These are phyloP conservation scores for Pascua guehoae DNA, from an alignment of 1,284 basidiomycete species.

Conservation along the genomic window DNA sequence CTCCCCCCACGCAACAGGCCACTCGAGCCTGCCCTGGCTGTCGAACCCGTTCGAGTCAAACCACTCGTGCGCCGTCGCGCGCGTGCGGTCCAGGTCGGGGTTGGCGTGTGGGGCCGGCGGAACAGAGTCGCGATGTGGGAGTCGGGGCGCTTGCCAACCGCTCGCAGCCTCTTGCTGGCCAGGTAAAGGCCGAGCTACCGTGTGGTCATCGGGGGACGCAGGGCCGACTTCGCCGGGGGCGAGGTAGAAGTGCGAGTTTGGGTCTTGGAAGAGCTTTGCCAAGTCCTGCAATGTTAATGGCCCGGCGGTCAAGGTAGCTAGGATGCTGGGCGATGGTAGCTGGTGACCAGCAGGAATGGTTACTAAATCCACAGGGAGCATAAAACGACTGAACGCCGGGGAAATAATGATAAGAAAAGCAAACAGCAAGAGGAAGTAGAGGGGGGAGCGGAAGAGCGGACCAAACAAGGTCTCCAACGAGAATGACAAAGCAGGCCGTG, in stretches of 20 bases:
- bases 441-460: too few species aligned
- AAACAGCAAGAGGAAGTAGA: too few species aligned
- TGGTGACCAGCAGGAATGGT: too few species aligned
- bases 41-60: slow-evolving; percentile 35
- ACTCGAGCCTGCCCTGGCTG: slow-evolving; percentile 33
- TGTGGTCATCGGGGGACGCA: slow-evolving; percentile 39
- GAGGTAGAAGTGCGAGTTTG: slow-evolving; percentile 39
- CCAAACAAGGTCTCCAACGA: too few species aligned
- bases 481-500: too few species aligned
- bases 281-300: slow-evolving; percentile 24
- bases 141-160: too few species aligned
- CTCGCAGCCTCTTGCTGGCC: slow-evolving; percentile 1
- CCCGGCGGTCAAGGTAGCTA: too few species aligned
- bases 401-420: too few species aligned
- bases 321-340: too few species aligned
- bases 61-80: slow-evolving; percentile 18
- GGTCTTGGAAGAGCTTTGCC: slow-evolving; percentile 37
- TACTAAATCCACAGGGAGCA: too few species aligned
- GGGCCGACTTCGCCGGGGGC: slow-evolving; percentile 37
- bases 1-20: slow-evolving; percentile 48
- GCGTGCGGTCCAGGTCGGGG: slow-evolving; percentile 11
- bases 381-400: too few species aligned
- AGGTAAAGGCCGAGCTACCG: slow-evolving; percentile 21
- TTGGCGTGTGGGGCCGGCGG: slow-evolving; percentile 12
- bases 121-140: background rate